Evolutionary conservation across 495 filamentous ascomycete genomes (phyloP).

Genomic region (Xylaria longipes): DNA sequence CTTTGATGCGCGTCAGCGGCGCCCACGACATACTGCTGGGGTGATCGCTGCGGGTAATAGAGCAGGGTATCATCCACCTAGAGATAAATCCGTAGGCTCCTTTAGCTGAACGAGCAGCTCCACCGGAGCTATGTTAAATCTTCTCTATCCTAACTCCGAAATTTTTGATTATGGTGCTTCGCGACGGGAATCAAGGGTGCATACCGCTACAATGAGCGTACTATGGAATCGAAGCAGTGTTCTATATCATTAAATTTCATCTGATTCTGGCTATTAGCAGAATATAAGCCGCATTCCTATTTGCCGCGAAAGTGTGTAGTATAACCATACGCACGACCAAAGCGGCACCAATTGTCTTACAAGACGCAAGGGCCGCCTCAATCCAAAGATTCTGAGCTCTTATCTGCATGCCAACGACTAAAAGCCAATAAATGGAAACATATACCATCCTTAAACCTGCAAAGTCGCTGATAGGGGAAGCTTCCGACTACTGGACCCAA

Average conservation of each 20-base stretch:
- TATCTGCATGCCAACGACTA: neutral
- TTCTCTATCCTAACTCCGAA: neutral
- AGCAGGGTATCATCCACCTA: too few relatives aligned
- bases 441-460: slow-evolving; percentile 25
- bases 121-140: neutral
- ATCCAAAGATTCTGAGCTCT: neutral
- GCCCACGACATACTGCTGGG: neutral
- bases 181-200: neutral
- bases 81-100: too few relatives aligned
- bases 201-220: neutral
- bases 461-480: slow-evolving; percentile 50
- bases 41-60: too few relatives aligned
- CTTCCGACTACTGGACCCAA: slow-evolving; percentile 71
- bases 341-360: neutral
- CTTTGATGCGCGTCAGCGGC: neutral
- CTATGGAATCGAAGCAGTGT: neutral
- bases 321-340: neutral
- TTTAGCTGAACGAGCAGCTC: neutral
- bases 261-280: neutral
- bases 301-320: neutral
- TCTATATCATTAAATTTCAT: neutral
- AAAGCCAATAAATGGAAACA: neutral
- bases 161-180: neutral
- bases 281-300: neutral
- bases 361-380: too few relatives aligned